phyloP scores from a whole-genome alignment of 164 flowering plant species.

The Warburgia ugandensis region DNA sequence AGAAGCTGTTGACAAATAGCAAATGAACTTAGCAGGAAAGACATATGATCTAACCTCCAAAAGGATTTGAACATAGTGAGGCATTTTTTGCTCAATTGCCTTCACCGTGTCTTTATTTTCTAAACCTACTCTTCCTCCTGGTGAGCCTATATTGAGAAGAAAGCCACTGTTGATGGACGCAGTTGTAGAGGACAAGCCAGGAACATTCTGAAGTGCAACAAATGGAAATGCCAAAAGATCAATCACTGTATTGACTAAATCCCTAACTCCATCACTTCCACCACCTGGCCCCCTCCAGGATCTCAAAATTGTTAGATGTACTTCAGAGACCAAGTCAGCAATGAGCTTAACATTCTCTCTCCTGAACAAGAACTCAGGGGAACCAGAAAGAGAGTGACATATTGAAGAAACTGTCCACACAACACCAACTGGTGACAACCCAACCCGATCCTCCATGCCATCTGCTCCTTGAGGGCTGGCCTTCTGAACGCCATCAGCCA shows the following conservation, averaged over 20 bases:
- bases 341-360: slow-evolving; percentile 59
- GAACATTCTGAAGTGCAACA: slow-evolving; percentile 72
- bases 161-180: slow-evolving; percentile 90
- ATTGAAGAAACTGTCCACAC: slow-evolving; percentile 78
- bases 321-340: slow-evolving; percentile 49
- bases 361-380: slow-evolving; percentile 64
- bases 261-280: slow-evolving; percentile 71
- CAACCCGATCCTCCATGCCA: slow-evolving; percentile 34
- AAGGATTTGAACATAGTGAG: slow-evolving; percentile 63
- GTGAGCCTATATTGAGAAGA: slow-evolving; percentile 74
- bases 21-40: background rate
- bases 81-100: slow-evolving; percentile 70
- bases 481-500: slow-evolving; percentile 27
- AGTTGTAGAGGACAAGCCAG: slow-evolving; percentile 66
- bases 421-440: slow-evolving; percentile 78
- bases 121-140: slow-evolving; percentile 58
- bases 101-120: slow-evolving; percentile 66
- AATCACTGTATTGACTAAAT: slow-evolving; percentile 57
- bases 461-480: slow-evolving; percentile 22
- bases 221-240: slow-evolving; percentile 95
- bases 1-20: slow-evolving; percentile 5
- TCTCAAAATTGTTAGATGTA: slow-evolving; percentile 64
- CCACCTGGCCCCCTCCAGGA: slow-evolving; percentile 93
- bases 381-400: slow-evolving; percentile 78
- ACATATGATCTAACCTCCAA: slow-evolving; percentile 50